Evolutionary conservation across 306 rosid species (phyloP), one percentile per base, ranked within the genome.

Genomic region (Bauhinia variegata): DNA sequence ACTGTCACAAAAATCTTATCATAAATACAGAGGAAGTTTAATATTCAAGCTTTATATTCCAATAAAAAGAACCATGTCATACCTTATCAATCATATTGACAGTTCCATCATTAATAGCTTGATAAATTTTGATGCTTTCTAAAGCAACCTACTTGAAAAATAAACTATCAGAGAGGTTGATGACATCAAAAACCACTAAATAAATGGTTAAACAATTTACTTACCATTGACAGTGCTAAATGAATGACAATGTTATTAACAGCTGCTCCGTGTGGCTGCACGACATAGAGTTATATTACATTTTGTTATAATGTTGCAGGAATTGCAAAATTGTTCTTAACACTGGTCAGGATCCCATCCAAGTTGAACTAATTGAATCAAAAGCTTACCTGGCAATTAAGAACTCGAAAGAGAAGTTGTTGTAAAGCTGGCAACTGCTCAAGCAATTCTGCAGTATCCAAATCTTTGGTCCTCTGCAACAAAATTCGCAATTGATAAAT

Each of bases 241-340:
- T 87, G 97, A 75, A 95, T 80, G 65, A 95, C 86, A 74, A 82
- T 85, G 75, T 95, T 95, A 79, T 88, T 87, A 53, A 86, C 82
- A 73, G 97, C 92, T 53, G 99, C 96, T 48, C 97, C 99, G 68
- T 91, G 92, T 32, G 99, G 99, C 99, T 95, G 86, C 82, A 86
- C 60, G 76, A 62, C 55, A 65, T 37, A 54, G 44, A 63, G 44
- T 30, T 54, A n/a, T 36, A 53, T 37, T 55, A 56, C 10, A 67
- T 63, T 28, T 51, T 7, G 30, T 62, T 66, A 28, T 28, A 60
- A 39, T 47, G 60, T 39, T 42, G 30, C 75, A 2, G 11, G 4
- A 12, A 32, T 50, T 18, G 42, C 75, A 48, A 62, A n/a, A n/a
- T n/a, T n/a, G n/a, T n/a, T n/a, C n/a, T n/a, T n/a, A n/a, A n/a